Base-by-base conservation (phyloP, 495 filamentous ascomycete genomes). In the Staphylotrichum longicolle region DNA sequence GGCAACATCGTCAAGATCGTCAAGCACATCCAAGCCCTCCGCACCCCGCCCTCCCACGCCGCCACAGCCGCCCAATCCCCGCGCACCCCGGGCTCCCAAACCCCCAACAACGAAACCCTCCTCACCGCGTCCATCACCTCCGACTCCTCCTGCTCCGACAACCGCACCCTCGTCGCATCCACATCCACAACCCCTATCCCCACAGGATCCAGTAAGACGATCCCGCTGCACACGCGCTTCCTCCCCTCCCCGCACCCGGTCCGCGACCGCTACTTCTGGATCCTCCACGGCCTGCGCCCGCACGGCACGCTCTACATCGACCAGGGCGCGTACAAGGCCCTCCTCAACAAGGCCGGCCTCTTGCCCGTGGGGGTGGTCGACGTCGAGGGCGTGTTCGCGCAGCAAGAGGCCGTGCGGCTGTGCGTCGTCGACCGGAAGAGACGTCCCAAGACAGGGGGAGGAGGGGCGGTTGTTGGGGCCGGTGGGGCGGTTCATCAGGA, bases 221-320 rank as follows among this genome's bases (percentile, higher is more conserved):
- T 69, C 60, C 93, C 93, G 1, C 79, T 96, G 0, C 94, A 98
- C 66, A 98, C 94, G 12, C 86, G 94, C 57, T 98, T 98, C 75
- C 82, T 96, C 14, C 91, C 91, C 5, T 91, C 90, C n/a, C 80
- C 84, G 1, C 84, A 89, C 32, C 91, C 93, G 0, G 91, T 98
- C 33, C 86, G 91, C 45, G 94, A 96, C 66, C 88, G 92, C 50
- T 90, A 91, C 66, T 97, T 98, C 81, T 98, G 95, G 94, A 85
- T 98, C 52, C 85, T 98, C 0, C 89, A 98, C 69, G 94, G 94
- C 33, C 84, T 98, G n/a, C 86, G 88, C 4, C 90, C 95, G 3
- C 91, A 94, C 64, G 94, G 94, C 2, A 96, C 88, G 12, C 65
- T 98, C 7, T 96, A 88, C 70, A 96, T 98, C 70, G 94, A 98